Evolutionary conservation across 78 protist species (phyloP).

Genomic region (Dictyostelium intermedium): DNA sequence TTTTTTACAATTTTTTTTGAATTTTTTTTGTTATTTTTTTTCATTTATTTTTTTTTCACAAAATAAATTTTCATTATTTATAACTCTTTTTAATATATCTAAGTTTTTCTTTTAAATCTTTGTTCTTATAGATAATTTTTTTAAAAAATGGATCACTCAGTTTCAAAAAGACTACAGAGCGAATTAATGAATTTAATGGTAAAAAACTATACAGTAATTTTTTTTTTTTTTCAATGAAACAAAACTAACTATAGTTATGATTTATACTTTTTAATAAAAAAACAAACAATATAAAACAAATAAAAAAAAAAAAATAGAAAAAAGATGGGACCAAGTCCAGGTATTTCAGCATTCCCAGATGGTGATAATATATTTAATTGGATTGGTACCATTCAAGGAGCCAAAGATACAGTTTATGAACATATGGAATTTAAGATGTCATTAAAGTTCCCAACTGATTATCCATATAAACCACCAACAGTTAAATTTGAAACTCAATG

Average conservation of each 20-base stretch:
- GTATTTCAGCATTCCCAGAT: slow-evolving; percentile 85
- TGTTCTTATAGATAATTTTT: too few species aligned
- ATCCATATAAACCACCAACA: slow-evolving; percentile 93
- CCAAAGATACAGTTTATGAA: slow-evolving; percentile 91
- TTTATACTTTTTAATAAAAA: background rate
- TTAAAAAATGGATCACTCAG: slow-evolving; percentile 37
- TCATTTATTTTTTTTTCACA: too few species aligned
- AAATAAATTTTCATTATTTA: too few species aligned
- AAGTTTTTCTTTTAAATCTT: too few species aligned
- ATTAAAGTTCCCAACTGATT: slow-evolving; percentile 85
- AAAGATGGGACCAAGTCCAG: slow-evolving; percentile 62
- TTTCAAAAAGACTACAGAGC: slow-evolving; percentile 74
- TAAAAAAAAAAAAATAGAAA: too few species aligned
- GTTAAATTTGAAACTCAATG: slow-evolving; percentile 91
- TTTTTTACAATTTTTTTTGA: too few species aligned
- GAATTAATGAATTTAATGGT: slow-evolving; percentile 80
- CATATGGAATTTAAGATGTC: slow-evolving; percentile 84
- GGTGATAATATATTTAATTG: slow-evolving; percentile 92
- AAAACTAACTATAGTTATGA: background rate
- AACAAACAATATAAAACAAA: background rate
- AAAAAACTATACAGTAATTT: background rate
- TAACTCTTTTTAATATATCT: too few species aligned
- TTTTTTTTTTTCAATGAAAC: too few species aligned
- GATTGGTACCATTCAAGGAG: slow-evolving; percentile 89
- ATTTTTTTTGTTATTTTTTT: too few species aligned